Evolutionary conservation across 2,329 filamentous ascomycete species (phyloP).

Genomic region (Trichoderma guizhouense): DNA sequence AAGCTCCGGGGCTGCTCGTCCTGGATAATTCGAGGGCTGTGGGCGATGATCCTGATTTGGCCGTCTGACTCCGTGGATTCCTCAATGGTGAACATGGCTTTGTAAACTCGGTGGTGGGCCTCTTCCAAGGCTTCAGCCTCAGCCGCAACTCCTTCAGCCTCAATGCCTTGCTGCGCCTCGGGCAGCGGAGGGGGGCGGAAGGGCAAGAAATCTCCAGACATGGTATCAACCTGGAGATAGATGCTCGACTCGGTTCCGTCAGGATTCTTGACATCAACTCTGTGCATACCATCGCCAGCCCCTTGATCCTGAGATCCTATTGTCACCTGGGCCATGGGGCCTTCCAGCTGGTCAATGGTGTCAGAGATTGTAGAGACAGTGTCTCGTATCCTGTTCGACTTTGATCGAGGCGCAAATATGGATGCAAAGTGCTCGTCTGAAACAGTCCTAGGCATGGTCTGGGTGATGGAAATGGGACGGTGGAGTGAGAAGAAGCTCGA

Average conservation of each 20-base stretch:
- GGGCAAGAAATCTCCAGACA: conserved; percentile 69
- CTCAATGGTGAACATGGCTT: conserved; percentile 64
- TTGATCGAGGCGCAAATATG: conserved; percentile 67
- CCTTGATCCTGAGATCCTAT: conserved; percentile 43
- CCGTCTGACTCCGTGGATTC: conserved; percentile 60
- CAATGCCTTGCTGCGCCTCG: conserved; percentile 47
- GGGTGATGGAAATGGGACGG: conserved; percentile 85
- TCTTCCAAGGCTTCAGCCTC: conserved; percentile 35
- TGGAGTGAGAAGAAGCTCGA: conserved; percentile 96
- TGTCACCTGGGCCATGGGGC: conserved; percentile 53
- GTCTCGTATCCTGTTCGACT: conserved; percentile 50
- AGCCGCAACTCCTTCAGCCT: conserved; percentile 35
- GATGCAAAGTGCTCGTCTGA: conserved; percentile 74
- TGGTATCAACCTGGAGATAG: conserved; percentile 64
- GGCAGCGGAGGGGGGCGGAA: conserved; percentile 85
- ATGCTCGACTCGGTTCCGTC: conserved; percentile 57
- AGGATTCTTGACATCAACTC: conserved; percentile 52
- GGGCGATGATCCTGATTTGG: conserved; percentile 57
- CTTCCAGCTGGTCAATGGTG: conserved; percentile 58
- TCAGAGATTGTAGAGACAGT: conserved; percentile 65
- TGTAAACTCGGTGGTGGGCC: conserved; percentile 55
- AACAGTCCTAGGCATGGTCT: conserved; percentile 70
- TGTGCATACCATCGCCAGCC: conserved; percentile 46
- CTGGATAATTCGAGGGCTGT: conserved; percentile 56
- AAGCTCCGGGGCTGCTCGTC: conserved; percentile 54